These are phyloP conservation scores for Catenaria anguillulae DNA, from an alignment of 371 early-diverging fungal genomes.

Conservation along the genomic window DNA sequence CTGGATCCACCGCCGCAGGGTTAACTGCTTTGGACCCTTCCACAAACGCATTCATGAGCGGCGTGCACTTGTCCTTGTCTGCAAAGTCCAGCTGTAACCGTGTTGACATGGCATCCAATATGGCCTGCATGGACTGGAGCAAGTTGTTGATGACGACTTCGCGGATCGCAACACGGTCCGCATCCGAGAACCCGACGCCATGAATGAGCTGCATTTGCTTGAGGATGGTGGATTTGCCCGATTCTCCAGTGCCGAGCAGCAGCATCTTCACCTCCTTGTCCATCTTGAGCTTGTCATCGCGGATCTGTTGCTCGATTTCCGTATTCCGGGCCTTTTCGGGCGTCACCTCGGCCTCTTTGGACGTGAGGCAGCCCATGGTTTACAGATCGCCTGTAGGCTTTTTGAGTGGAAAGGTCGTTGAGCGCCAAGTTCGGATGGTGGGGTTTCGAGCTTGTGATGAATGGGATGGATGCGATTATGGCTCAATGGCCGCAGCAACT, in stretches of 20 bases:
- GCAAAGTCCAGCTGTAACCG: slow-evolving; percentile 50
- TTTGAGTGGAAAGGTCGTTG: too few species aligned
- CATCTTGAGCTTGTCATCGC: slow-evolving; percentile 52
- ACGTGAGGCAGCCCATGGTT: not conserved
- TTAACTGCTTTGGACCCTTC: slow-evolving; percentile 57
- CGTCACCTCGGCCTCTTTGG: not conserved
- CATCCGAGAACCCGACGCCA: slow-evolving; percentile 68
- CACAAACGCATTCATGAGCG: slow-evolving; percentile 23
- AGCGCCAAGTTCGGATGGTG: too few species aligned
- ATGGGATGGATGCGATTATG: too few species aligned
- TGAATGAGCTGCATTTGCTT: slow-evolving; percentile 96
- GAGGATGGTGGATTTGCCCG: slow-evolving; percentile 88
- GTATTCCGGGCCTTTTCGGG: slow-evolving; percentile 50
- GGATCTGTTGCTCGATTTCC: slow-evolving; percentile 76
- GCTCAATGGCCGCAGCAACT: too few species aligned
- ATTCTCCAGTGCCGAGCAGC: slow-evolving; percentile 90
- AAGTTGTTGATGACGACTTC: slow-evolving; percentile 87
- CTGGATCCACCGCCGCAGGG: slow-evolving; percentile 55
- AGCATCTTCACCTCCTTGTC: slow-evolving; percentile 91
- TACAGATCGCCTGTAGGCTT: too few species aligned
- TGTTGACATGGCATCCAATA: slow-evolving; percentile 83
- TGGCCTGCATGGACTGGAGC: slow-evolving; percentile 83
- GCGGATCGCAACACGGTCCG: slow-evolving; percentile 75
- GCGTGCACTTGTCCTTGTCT: slow-evolving; percentile 39
- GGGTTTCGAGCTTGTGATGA: too few species aligned